Percentiles rank a stretch among this genome's conserved stretches.
phyloP scores from a whole-genome alignment of 1,139 yeast species.

The Wickerhamomyces sp. region DNA sequence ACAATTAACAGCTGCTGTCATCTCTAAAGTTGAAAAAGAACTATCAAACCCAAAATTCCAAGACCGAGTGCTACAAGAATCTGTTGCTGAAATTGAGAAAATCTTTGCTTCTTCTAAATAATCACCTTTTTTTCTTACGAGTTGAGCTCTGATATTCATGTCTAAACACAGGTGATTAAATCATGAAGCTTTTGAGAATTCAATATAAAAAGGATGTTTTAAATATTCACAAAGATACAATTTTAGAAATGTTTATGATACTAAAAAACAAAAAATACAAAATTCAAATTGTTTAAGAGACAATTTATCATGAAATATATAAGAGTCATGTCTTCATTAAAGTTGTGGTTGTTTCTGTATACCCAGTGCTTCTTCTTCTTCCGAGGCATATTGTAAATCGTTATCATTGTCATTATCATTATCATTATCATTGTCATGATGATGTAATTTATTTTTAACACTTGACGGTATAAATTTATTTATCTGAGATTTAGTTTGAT shows the following conservation, averaged over 20 bases:
- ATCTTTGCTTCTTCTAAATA: constrained; percentile 44
- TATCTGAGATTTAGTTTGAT: not conserved
- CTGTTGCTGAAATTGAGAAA: constrained; percentile 88
- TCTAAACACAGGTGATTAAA: not conserved
- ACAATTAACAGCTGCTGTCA: constrained; percentile 82
- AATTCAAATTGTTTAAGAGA: constrained; percentile 1
- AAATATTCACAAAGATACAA: not conserved
- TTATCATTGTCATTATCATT: not conserved
- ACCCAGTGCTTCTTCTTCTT: constrained; percentile 6
- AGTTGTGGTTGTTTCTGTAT: constrained; percentile 5
- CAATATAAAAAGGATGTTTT: not conserved
- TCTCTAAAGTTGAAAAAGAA: constrained; percentile 85
- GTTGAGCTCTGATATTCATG: no score
- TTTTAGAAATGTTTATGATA: constrained; percentile 2
- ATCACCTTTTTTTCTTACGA: not conserved
- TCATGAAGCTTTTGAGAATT: no score
- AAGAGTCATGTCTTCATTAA: not conserved
- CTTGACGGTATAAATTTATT: constrained; percentile 14
- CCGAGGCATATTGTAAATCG: constrained; percentile 3
- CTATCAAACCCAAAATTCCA: constrained; percentile 88
- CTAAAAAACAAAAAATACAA: not conserved
- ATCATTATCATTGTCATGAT: not conserved
- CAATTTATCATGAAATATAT: constrained; percentile 6
- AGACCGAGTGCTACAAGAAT: constrained; percentile 84
- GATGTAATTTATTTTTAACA: constrained; percentile 6